Percentiles rank a stretch among this genome's conserved stretches.
phyloP scores from a whole-genome alignment of 805 yeast species.

The Sugiyamaella americana region DNA sequence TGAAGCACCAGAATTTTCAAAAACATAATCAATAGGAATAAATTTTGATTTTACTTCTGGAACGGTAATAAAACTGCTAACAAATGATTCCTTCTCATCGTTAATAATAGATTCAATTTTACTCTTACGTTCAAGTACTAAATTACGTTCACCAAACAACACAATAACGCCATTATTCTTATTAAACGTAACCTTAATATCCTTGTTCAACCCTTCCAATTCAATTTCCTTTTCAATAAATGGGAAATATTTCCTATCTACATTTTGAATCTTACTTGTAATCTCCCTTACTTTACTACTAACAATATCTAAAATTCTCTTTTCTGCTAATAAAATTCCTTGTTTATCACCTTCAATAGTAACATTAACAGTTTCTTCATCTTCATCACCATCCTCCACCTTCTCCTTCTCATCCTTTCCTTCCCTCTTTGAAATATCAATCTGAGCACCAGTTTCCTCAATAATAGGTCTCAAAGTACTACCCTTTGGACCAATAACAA shows the following conservation, averaged over 20 bases:
- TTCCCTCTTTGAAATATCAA: slow-evolving; percentile 48
- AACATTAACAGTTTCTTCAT: slow-evolving; percentile 56
- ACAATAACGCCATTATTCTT: slow-evolving; percentile 37
- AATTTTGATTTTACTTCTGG: slow-evolving; percentile 68
- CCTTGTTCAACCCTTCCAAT: neutral
- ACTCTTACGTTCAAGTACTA: slow-evolving; percentile 50
- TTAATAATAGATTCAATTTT: slow-evolving; percentile 43
- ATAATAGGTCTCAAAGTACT: slow-evolving; percentile 72
- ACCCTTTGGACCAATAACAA: slow-evolving; percentile 85
- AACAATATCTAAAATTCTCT: slow-evolving; percentile 64
- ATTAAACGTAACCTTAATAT: neutral
- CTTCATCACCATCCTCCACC: slow-evolving; percentile 41
- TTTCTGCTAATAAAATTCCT: slow-evolving; percentile 70
- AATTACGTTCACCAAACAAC: slow-evolving; percentile 67
- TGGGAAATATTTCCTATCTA: slow-evolving; percentile 24
- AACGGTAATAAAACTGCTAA: slow-evolving; percentile 51
- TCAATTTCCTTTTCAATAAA: slow-evolving; percentile 22
- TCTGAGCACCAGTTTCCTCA: slow-evolving; percentile 56
- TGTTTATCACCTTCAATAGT: slow-evolving; percentile 77
- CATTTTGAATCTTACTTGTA: slow-evolving; percentile 21
- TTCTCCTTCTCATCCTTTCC: slow-evolving; percentile 9
- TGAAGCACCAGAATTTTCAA: slow-evolving; percentile 28
- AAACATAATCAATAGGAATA: slow-evolving; percentile 34
- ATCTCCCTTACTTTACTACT: slow-evolving; percentile 56
- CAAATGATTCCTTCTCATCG: slow-evolving; percentile 41